Evolutionary conservation across 1,284 basidiomycete species (phyloP).

Genomic region (Cryptococcus amylolentus): DNA sequence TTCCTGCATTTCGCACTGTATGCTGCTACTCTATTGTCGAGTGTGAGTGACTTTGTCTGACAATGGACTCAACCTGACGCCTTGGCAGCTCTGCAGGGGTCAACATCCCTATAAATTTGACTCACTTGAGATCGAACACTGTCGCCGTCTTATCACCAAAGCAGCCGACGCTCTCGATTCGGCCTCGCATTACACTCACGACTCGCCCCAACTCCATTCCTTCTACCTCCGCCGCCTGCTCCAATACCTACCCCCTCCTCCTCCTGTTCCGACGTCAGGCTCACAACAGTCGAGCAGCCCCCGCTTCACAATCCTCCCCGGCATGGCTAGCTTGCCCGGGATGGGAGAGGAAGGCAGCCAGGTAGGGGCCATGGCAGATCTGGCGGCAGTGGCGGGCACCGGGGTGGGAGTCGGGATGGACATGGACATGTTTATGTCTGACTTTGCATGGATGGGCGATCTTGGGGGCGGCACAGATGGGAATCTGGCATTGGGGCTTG

Average conservation of each 20-base stretch:
- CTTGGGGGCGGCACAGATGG: not conserved
- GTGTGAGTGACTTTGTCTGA: slow-evolving; percentile 14
- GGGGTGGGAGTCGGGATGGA: slow-evolving; percentile 11
- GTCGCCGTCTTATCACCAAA: slow-evolving; percentile 31
- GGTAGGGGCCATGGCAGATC: too few species aligned
- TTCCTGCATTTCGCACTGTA: slow-evolving; percentile 41
- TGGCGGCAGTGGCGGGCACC: too few species aligned
- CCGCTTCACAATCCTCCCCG: not conserved
- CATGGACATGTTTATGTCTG: slow-evolving; percentile 27
- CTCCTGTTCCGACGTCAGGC: not conserved
- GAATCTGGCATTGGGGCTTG: not conserved
- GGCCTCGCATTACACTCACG: slow-evolving; percentile 28
- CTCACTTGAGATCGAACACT: slow-evolving; percentile 31
- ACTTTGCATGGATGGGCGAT: slow-evolving; percentile 28
- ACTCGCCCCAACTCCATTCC: slow-evolving; percentile 34
- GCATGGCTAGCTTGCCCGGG: not conserved
- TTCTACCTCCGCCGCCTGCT: slow-evolving; percentile 30
- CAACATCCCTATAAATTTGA: slow-evolving; percentile 34
- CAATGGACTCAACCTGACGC: not conserved
- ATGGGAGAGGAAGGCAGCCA: not conserved
- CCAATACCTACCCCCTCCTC: slow-evolving; percentile 12
- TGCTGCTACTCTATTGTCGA: slow-evolving; percentile 35
- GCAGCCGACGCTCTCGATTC: slow-evolving; percentile 27
- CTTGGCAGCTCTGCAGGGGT: slow-evolving; percentile 15
- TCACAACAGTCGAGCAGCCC: not conserved